Evolutionary conservation across 2,329 filamentous ascomycete species (phyloP), one percentile per base, ranked within the genome.

Genomic region (Ophiostoma sp.): DNA sequence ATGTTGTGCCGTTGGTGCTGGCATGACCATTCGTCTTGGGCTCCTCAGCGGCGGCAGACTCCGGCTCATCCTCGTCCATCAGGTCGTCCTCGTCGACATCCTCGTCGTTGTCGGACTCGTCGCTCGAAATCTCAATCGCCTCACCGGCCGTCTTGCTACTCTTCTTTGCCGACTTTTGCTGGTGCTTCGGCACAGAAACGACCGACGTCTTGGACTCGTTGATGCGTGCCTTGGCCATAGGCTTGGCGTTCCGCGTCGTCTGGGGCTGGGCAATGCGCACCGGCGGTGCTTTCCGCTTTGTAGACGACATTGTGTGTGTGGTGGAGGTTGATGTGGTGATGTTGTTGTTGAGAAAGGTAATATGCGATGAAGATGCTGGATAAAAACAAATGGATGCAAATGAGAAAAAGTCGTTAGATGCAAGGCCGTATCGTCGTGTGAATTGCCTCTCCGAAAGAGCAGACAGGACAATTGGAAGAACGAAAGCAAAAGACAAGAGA

Each of bases 151-250:
- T 74, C 75, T 31, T 74, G 71, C 42, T 59, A 75, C 39, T 75
- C 75, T 31, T 74, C 72, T 48, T 59, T 76, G 33, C 75, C 80
- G 69, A 81, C 79, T 71, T 80, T 81, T 55, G 84, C 78, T 57
- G 81, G 42, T 70, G 57, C 63, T 74, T 75, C 11, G 69, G 48
- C 3, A 75, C 75, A 0, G 71, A 79, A 33, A 86, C 84, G 33
- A 91, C 87, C 39, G 87, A 82, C 17, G 88, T 84, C 77, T 83
- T 85, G n/a, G 85, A 84, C 79, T 91, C 89, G 80, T 90, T 87
- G 74, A 91, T 85, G 73, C 82, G 84, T 57, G 83, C 80, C 78
- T 85, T 88, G 64, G 83, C 81, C 2, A 84, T 78, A 22, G 83
- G 80, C 79, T 87, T 88, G 73, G 87, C 87, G 78, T 83, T 85